These are phyloP conservation scores for Agaricales sp. DNA, from an alignment of 1,284 basidiomycete species.

Conservation along the genomic window DNA sequence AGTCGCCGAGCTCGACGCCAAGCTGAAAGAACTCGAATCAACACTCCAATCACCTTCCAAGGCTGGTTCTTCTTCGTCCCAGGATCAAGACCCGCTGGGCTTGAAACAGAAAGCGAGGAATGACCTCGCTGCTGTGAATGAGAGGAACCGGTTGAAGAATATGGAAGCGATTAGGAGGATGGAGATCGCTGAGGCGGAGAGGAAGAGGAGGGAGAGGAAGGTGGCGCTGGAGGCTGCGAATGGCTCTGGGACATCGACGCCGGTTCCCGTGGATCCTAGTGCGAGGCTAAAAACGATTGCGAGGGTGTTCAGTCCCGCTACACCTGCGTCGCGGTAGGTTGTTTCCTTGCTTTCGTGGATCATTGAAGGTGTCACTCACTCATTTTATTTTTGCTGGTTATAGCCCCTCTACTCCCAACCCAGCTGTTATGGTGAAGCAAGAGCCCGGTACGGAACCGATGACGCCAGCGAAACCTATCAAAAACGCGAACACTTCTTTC, in stretches of 20 bases:
- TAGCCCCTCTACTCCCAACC: constrained; percentile 41
- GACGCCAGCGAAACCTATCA: constrained; percentile 16
- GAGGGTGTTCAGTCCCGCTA: constrained; percentile 35
- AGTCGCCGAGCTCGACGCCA: constrained; percentile 45
- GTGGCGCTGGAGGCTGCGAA: constrained; percentile 44
- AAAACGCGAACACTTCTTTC: constrained; percentile 45
- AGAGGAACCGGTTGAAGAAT: constrained; percentile 64
- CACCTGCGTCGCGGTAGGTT: constrained; percentile 39
- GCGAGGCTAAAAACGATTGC: constrained; percentile 51
- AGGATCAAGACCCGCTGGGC: constrained; percentile 17
- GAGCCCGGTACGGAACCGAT: constrained; percentile 12
- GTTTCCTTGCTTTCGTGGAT: constrained; percentile 10
- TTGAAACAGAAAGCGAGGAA: too few species aligned
- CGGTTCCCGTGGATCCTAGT: constrained; percentile 42
- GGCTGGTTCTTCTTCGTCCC: constrained; percentile 11
- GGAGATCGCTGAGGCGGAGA: constrained; percentile 47
- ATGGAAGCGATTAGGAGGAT: constrained; percentile 69
- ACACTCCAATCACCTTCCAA: constrained; percentile 3
- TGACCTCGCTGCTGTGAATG: constrained; percentile 14
- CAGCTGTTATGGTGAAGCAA: constrained; percentile 15
- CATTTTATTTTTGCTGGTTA: constrained; percentile 5
- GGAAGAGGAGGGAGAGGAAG: constrained; percentile 51
- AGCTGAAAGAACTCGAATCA: constrained; percentile 46
- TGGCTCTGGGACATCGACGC: constrained; percentile 30
- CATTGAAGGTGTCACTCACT: constrained; percentile 6